A percentile compares a stretch with the other conserved stretches of the same genome.
Evolutionary conservation across 352 stramenopile species (phyloP).

Genomic region (Globisporangium paddicum): DNA sequence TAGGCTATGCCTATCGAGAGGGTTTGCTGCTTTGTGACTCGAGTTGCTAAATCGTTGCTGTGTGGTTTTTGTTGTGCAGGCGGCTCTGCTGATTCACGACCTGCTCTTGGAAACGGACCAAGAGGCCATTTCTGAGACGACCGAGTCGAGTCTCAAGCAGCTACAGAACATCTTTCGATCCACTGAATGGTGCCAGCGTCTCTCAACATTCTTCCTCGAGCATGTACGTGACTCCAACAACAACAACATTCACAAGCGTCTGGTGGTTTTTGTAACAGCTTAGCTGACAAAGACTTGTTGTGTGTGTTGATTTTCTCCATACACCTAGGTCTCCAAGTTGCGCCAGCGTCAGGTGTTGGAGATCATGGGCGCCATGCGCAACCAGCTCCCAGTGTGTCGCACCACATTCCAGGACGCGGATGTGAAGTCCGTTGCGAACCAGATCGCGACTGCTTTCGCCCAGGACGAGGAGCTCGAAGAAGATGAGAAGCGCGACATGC

Average conservation of each 20-base stretch:
- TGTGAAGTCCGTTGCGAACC: slow-evolving; percentile 34
- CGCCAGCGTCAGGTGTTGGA: slow-evolving; percentile 44
- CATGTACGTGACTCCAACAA: slow-evolving; percentile 25
- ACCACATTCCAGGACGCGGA: slow-evolving; percentile 29
- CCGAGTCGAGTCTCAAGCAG: slow-evolving; percentile 31
- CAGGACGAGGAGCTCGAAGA: slow-evolving; percentile 34
- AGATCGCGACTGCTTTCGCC: slow-evolving; percentile 19
- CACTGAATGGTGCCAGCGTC: slow-evolving; percentile 47
- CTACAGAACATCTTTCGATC: slow-evolving; percentile 46
- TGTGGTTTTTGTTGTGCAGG: slow-evolving; percentile 15
- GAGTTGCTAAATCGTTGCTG: neutral
- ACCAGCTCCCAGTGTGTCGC: slow-evolving; percentile 56
- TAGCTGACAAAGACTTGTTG: neutral
- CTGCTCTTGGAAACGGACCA: slow-evolving; percentile 37
- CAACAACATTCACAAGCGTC: neutral
- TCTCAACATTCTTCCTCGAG: slow-evolving; percentile 43
- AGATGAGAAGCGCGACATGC: slow-evolving; percentile 52
- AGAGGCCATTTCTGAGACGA: neutral
- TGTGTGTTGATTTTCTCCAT: neutral
- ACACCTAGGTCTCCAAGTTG: slow-evolving; percentile 26
- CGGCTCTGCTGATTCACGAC: slow-evolving; percentile 67
- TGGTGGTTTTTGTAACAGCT: neutral
- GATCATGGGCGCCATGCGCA: slow-evolving; percentile 49
- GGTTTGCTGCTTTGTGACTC: neutral
- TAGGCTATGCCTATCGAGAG: slow-evolving; percentile 11